A percentile compares a stretch with the other conserved stretches of the same genome.
Evolutionary conservation across 768 basidiomycete genomes (phyloP).

Genomic region (Lyophyllum atratum): DNA sequence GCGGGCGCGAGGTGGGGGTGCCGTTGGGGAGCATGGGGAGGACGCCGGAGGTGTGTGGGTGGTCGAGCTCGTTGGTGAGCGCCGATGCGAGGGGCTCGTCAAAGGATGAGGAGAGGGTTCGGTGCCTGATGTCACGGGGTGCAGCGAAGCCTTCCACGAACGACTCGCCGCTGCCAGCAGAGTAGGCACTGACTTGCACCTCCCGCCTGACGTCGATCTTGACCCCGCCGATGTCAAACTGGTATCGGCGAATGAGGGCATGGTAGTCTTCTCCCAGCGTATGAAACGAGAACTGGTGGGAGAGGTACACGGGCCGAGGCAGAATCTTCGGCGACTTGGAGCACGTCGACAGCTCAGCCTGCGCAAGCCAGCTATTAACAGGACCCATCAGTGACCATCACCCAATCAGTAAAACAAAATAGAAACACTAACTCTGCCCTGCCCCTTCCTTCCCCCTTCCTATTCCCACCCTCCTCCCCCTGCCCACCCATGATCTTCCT

Average conservation of each 20-base stretch:
- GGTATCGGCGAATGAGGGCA: conserved; percentile 67
- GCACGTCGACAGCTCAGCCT: conserved; percentile 81
- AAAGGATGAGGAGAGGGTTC: conserved; percentile 56
- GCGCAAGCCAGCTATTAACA: conserved; percentile 60
- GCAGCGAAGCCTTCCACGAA: conserved; percentile 56
- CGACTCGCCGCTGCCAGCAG: conserved; percentile 37
- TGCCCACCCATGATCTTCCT: conserved; percentile 18
- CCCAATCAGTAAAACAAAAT: conserved; percentile 1
- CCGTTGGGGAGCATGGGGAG: conserved; percentile 88
- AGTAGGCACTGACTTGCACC: conserved; percentile 64
- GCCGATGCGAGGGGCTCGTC: conserved; percentile 81
- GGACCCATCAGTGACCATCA: conserved; percentile 11
- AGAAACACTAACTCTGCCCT: conserved; percentile 36
- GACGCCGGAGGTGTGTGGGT: conserved; percentile 42
- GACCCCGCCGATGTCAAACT: conserved; percentile 54
- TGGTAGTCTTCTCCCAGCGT: conserved; percentile 78
- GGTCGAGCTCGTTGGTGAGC: conserved; percentile 61
- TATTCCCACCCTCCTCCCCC: conserved; percentile 1
- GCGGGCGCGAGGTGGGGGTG: conserved; percentile 27
- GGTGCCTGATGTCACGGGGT: conserved; percentile 38
- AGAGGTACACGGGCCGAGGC: conserved; percentile 78
- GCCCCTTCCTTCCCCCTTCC: neutral
- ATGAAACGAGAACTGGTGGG: conserved; percentile 84
- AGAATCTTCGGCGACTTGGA: conserved; percentile 59
- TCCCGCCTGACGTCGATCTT: conserved; percentile 74